phyloP scores from a whole-genome alignment of 352 stramenopile genomes.

The Phytophthora citricola region DNA sequence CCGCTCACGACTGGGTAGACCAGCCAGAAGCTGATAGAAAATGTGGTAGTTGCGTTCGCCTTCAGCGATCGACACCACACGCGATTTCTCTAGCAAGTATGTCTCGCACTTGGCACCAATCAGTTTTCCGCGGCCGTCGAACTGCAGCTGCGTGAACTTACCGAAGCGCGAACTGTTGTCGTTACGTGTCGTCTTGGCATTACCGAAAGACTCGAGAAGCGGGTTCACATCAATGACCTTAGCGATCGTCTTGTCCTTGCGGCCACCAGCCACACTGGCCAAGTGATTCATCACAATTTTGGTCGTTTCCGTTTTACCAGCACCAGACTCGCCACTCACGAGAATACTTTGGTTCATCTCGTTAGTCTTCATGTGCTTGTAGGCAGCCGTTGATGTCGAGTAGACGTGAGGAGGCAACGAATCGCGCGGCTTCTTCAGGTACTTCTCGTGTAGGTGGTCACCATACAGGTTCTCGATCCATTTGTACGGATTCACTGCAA shows the following conservation, averaged over 20 bases:
- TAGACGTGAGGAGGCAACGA: slow-evolving; percentile 83
- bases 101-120: slow-evolving; percentile 92
- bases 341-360: slow-evolving; percentile 89
- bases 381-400: slow-evolving; percentile 85
- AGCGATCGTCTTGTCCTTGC: slow-evolving; percentile 89
- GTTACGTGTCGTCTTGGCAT: slow-evolving; percentile 94
- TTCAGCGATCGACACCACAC: slow-evolving; percentile 95
- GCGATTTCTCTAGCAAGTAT: slow-evolving; percentile 97
- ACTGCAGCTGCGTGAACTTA: slow-evolving; percentile 93
- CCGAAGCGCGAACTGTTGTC: slow-evolving; percentile 93
- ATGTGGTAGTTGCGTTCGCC: slow-evolving; percentile 98
- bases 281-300: slow-evolving; percentile 95
- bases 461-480: slow-evolving; percentile 93
- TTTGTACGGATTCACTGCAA: slow-evolving; percentile 98
- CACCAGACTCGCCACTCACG: slow-evolving; percentile 87
- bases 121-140: slow-evolving; percentile 77
- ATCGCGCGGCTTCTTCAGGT: slow-evolving; percentile 77
- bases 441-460: slow-evolving; percentile 87
- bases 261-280: slow-evolving; percentile 80
- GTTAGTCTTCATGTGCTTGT: slow-evolving; percentile 84
- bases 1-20: slow-evolving; percentile 60
- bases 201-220: slow-evolving; percentile 94
- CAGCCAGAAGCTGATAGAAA: slow-evolving; percentile 95
- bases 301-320: slow-evolving; percentile 97
- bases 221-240: slow-evolving; percentile 94